Evolutionary conservation across 768 basidiomycete genomes (phyloP), one percentile per base, ranked within the genome.

Genomic region (Fomitopsis serialis): DNA sequence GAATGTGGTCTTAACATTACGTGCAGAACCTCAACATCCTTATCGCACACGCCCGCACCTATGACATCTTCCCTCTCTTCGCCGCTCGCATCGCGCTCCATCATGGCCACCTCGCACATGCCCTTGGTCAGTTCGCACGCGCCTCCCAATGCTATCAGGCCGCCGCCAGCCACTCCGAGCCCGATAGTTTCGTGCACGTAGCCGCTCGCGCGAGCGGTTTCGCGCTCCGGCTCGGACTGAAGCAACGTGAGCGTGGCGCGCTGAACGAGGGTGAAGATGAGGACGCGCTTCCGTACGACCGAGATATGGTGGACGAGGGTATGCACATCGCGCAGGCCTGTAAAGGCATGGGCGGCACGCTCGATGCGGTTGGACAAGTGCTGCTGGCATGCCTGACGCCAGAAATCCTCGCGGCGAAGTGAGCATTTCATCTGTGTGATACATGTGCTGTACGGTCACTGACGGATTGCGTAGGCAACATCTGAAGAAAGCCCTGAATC

Each of bases 51-150:
- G 75, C 80, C 4, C 81, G 86, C 9, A 81, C 79, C 0, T 65
- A 78, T 49, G 63, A 66, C n/a, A 68, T 88, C 36, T 92, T 86
- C 59, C 54, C 63, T 27, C 47, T 65, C 0, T 89, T 83, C 60
- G 72, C 81, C 1, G 76, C 83, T 0, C 80, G 85, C 3, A 80
- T 89, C 11, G 76, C 84, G 5, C 72, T 91, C 7, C 77, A 84
- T 53, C 78, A 87, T 49, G 89, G 82, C 0, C 87, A 92, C 55
- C 78, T 91, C 25, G 83, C 86, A 4, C 89, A 92, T 63, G 80
- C 86, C 1, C 67, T 79, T 3, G 80, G 81, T 1, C 72, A 78
- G 8, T 63, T 70, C 0, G 71, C 73, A 11, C 74, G 79, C 2
- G 89, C 89, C 17, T 59, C 74, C 45, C 70, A 74, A 35, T 86